Evolutionary conservation across 345 rosid species (phyloP).

Genomic region (Camelina sativa): DNA sequence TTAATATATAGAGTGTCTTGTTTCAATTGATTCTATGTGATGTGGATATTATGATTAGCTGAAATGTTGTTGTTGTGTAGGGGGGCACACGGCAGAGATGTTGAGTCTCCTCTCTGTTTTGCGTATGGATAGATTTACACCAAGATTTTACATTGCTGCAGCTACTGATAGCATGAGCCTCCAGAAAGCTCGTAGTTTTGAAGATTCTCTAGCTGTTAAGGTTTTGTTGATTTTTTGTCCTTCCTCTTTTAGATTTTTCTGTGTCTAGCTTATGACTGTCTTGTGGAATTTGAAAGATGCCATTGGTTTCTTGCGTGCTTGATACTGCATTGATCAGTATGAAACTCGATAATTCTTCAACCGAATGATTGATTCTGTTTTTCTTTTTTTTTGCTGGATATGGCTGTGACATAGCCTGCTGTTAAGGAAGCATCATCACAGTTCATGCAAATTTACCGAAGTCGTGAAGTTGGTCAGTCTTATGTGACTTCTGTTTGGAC

Average conservation of each 20-base stretch:
- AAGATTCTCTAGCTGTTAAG: conserved; percentile 55
- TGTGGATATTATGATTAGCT: background rate
- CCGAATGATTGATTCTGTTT: conserved; percentile 6
- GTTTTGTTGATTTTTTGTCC: conserved; percentile 37
- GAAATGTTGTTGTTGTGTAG: conserved; percentile 39
- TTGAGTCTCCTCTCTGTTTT: conserved; percentile 70
- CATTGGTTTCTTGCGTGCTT: conserved; percentile 16
- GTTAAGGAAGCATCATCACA: conserved; percentile 46
- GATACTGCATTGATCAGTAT: conserved; percentile 16
- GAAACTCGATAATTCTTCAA: conserved; percentile 2
- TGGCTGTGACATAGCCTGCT: conserved; percentile 44
- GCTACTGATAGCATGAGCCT: conserved; percentile 96
- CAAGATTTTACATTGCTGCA: conserved; percentile 85
- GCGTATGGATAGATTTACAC: conserved; percentile 62
- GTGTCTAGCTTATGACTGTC: background rate
- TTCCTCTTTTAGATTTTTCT: conserved; percentile 1
- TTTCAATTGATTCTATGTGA: background rate
- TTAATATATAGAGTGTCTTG: background rate
- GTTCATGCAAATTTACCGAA: conserved; percentile 80
- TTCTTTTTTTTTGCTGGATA: conserved; percentile 5
- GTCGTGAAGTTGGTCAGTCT: conserved; percentile 97
- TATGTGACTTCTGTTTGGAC: conserved; percentile 86
- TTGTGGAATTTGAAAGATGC: no score
- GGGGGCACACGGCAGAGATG: conserved; percentile 99
- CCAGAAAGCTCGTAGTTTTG: conserved; percentile 78